These are phyloP conservation scores for Euphorbia celastroides DNA, from an alignment of 441 rosid species.

Conservation along the genomic window DNA sequence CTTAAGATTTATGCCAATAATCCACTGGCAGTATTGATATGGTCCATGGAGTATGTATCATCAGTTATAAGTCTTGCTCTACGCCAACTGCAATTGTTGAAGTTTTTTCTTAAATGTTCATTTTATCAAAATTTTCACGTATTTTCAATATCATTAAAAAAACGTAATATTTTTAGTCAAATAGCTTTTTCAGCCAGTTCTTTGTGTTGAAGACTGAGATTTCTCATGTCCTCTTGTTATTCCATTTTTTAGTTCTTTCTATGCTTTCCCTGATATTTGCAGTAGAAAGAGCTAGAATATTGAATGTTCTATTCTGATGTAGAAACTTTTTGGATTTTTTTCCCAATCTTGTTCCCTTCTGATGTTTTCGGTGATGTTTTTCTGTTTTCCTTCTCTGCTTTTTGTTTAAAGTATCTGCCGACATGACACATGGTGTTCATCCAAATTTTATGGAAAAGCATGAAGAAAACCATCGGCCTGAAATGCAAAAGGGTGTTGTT, in stretches of 20 bases:
- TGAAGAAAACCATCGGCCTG: constrained; percentile 87
- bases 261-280: neutral
- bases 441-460: constrained; percentile 86
- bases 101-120: neutral
- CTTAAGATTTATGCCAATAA: neutral
- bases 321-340: neutral
- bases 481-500: constrained; percentile 85
- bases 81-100: neutral
- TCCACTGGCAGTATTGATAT: neutral
- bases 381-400: constrained; percentile 8
- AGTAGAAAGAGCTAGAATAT: neutral
- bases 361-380: constrained; percentile 13
- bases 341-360: neutral
- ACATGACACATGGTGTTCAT: constrained; percentile 97
- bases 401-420: constrained; percentile 61
- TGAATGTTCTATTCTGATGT: neutral
- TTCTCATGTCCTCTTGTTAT: neutral
- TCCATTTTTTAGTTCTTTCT: neutral
- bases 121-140: neutral
- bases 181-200: neutral
- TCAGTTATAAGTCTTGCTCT: neutral
- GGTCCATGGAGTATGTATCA: neutral
- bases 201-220: neutral
- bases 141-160: neutral
- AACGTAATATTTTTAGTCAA: neutral